phyloP scores from a whole-genome alignment of 1,284 basidiomycete genomes.

The Ustilago trichophora region DNA sequence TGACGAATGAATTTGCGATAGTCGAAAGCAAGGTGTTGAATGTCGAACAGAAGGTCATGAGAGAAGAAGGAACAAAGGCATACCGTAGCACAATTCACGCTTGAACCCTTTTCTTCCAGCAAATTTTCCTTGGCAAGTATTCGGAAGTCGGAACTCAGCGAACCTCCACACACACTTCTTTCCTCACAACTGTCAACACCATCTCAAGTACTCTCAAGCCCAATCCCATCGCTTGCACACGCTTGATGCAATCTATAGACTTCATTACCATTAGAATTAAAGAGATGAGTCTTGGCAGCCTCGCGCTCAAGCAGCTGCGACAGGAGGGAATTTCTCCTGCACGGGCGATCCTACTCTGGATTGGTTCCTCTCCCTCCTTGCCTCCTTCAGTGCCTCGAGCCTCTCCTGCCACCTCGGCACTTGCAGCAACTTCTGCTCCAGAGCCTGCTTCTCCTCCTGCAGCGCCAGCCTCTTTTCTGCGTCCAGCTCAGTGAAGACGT shows the following conservation, averaged over 20 bases:
- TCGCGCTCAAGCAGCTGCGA: conserved; percentile 18
- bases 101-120: conserved; percentile 15
- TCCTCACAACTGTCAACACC: neutral
- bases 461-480: conserved; percentile 88
- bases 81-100: too few species aligned
- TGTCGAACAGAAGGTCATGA: too few species aligned
- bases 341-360: conserved; percentile 12
- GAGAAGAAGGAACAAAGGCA: too few species aligned
- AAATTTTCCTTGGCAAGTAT: conserved; percentile 21
- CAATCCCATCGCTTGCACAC: neutral
- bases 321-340: conserved; percentile 15
- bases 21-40: too few species aligned
- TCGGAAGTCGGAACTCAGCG: conserved; percentile 20
- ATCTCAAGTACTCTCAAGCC: too few species aligned
- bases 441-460: conserved; percentile 82
- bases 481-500: conserved; percentile 84
- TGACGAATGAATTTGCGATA: too few species aligned
- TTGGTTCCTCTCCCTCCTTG: conserved; percentile 32
- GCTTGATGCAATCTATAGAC: too few species aligned
- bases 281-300: too few species aligned
- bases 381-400: conserved; percentile 75
- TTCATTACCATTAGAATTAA: too few species aligned
- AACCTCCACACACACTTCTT: conserved; percentile 5
- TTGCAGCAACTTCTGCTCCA: conserved; percentile 65
- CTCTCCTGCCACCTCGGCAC: conserved; percentile 83